phyloP scores from a whole-genome alignment of 225 moss, liverwort and hornwort genomes.

The Antitrichia curtipendula region DNA sequence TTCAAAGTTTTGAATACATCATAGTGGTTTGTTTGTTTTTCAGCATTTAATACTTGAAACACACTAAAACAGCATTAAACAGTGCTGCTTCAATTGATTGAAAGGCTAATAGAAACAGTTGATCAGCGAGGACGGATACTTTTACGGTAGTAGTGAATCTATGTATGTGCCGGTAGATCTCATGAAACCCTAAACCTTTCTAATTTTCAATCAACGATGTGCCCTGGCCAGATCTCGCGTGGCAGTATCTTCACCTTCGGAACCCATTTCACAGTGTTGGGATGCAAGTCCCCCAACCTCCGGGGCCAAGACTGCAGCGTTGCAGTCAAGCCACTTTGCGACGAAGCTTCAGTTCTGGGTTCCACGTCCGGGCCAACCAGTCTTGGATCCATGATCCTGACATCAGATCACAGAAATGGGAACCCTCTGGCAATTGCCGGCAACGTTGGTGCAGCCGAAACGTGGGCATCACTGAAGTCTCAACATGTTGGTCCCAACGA shows the following conservation, averaged over 20 bases:
- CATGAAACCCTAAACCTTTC: background rate
- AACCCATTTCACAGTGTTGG: conserved; percentile 14
- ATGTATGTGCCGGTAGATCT: no score
- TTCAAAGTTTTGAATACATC: no score
- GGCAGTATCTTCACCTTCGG: conserved; percentile 34
- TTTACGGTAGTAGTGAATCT: background rate
- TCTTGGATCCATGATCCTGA: background rate
- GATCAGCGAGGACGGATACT: background rate
- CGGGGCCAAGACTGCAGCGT: conserved; percentile 5
- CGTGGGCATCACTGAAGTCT: conserved; percentile 7
- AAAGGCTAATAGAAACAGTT: background rate
- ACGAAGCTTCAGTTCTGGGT: background rate
- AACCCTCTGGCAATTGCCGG: background rate
- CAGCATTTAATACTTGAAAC: background rate
- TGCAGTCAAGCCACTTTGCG: background rate
- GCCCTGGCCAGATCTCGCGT: conserved; percentile 14
- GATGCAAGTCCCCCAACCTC: conserved; percentile 15
- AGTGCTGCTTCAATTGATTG: background rate
- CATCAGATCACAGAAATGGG: background rate
- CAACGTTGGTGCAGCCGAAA: background rate
- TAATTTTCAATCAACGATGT: background rate
- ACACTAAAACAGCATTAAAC: background rate
- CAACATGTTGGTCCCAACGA: conserved; percentile 3
- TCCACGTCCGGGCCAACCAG: background rate
- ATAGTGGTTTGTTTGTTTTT: no score